Evolutionary conservation across 192 early-diverging fungal genomes (phyloP), one percentile per base, ranked within the genome.

Genomic region (Dissophora globulifera): DNA sequence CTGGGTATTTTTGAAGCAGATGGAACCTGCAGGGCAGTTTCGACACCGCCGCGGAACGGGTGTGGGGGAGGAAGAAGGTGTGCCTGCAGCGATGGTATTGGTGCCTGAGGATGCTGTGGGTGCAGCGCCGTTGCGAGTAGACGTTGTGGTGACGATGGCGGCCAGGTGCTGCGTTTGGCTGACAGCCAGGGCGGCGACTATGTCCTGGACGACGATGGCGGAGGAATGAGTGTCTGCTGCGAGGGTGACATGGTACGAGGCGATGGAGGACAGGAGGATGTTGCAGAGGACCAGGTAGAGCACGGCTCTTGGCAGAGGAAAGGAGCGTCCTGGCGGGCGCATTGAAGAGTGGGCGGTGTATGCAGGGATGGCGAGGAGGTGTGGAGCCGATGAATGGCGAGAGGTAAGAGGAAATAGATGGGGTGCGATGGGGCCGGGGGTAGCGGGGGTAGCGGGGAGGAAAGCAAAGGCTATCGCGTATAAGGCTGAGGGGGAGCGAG

Each of bases 1-100:
- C 31, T 48, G 42, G 4, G 45, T 65, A 22, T 65, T 65, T 29
- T 65, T 65, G 32, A 15, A 65, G 26, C 62, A 65, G 4, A n/a
- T 56, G 13, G 38, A 45, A n/a, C 62, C 62, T 15, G 30, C 25
- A 1, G 43, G 45, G 17, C 62, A 54, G 27, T 46, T 12, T 20
- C 30, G 41, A 32, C 62, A 53, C 1, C 35, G 25, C 4, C 27
- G 32, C 30, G 62, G 50, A 13, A 38, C 47, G 0, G 4, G 31
- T 0, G 47, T 31, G 12, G 49, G 31, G 17, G 23, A 25, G 9
- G 60, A 16, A 6, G 25, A 15, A n/a, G 42, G 3, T 12, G 25
- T 31, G 2, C n/a, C 10, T 41, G n/a, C n/a, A n/a, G n/a, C n/a
- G n/a, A n/a, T n/a, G n/a, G n/a, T n/a, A n/a, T n/a, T n/a, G n/a